Conservation (phyloP, 2,329 filamentous ascomycete genomes). For the Penicillium freii region DNA sequence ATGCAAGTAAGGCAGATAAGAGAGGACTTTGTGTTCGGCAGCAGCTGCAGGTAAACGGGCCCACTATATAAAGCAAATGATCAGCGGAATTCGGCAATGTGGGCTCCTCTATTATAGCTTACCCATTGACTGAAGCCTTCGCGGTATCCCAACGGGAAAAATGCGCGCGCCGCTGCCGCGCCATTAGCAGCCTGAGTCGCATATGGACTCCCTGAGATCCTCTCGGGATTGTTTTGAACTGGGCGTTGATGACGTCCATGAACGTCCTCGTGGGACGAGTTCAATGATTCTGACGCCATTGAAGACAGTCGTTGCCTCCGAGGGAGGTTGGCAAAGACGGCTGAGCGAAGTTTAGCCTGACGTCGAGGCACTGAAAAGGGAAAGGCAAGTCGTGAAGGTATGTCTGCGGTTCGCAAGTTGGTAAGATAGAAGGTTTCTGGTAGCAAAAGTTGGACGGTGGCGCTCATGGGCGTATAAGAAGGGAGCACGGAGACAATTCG, state of each 20-base stretch:
- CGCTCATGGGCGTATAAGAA: slow-evolving; percentile 17
- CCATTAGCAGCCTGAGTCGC: slow-evolving; percentile 32
- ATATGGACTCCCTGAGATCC: slow-evolving; percentile 24
- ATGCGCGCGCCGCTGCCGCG: slow-evolving; percentile 32
- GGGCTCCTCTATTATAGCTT: slow-evolving; percentile 35
- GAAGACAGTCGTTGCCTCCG: slow-evolving; percentile 23
- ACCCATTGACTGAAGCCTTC: slow-evolving; percentile 92
- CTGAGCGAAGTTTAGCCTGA: slow-evolving; percentile 1
- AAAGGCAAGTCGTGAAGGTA: neutral
- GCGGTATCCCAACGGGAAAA: slow-evolving; percentile 86
- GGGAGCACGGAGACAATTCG: slow-evolving; percentile 22
- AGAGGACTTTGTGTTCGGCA: slow-evolving; percentile 85
- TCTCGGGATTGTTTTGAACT: slow-evolving; percentile 16
- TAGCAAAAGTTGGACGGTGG: slow-evolving; percentile 8
- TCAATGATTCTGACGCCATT: slow-evolving; percentile 40
- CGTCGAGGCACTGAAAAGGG: neutral
- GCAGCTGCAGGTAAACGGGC: slow-evolving; percentile 73
- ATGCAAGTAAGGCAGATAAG: slow-evolving; percentile 77
- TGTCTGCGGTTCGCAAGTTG: neutral
- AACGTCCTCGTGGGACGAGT: slow-evolving; percentile 31
- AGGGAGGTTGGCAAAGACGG: slow-evolving; percentile 15
- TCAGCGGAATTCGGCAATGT: slow-evolving; percentile 11
- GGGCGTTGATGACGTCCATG: slow-evolving; percentile 23
- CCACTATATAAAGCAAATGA: slow-evolving; percentile 61
- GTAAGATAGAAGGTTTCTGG: slow-evolving; percentile 8